A percentile compares a stretch with the other conserved stretches of the same genome.
These are phyloP conservation scores for Eutypa lata DNA, from an alignment of 2,329 filamentous ascomycete genomes.

Conservation along the genomic window DNA sequence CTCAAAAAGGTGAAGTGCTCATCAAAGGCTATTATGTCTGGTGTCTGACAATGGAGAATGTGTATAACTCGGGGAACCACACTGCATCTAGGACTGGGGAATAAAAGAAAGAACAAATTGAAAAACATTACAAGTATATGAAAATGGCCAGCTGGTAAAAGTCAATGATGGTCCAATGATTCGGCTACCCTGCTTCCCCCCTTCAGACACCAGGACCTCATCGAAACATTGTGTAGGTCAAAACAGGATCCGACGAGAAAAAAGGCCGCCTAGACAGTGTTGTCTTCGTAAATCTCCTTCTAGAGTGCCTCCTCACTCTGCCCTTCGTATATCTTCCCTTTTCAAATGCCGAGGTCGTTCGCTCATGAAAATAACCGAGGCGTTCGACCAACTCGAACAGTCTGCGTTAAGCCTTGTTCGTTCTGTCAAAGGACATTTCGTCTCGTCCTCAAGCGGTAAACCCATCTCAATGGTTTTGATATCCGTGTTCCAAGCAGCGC, in stretches of 20 bases:
- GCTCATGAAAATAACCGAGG: conserved; percentile 22
- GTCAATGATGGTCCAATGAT: conserved; percentile 22
- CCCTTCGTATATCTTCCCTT: conserved; percentile 16
- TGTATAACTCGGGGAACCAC: conserved; percentile 5
- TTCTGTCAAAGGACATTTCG: conserved; percentile 23
- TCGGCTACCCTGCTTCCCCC: conserved; percentile 16
- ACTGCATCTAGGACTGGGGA: conserved; percentile 21
- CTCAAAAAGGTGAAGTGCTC: neutral
- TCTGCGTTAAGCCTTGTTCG: conserved; percentile 28
- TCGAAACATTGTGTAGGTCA: conserved; percentile 22
- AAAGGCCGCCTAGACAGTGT: conserved; percentile 19
- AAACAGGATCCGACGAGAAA: conserved; percentile 16
- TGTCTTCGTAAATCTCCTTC: conserved; percentile 16
- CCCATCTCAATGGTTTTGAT: neutral
- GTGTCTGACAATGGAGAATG: conserved; percentile 8
- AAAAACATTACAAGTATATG: conserved; percentile 29
- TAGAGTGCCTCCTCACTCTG: conserved; percentile 13
- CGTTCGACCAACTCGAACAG: conserved; percentile 26
- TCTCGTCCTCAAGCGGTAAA: conserved; percentile 13
- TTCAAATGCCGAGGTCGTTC: conserved; percentile 25
- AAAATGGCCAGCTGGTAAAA: conserved; percentile 28
- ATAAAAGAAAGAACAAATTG: conserved; percentile 22
- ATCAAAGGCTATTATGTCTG: neutral
- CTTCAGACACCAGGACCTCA: conserved; percentile 13
- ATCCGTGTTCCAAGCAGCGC: neutral